Evolutionary conservation across 75 land plant genomes (phyloP), one percentile per base, ranked within the genome.

Genomic region (Sequoia sempervirens): DNA sequence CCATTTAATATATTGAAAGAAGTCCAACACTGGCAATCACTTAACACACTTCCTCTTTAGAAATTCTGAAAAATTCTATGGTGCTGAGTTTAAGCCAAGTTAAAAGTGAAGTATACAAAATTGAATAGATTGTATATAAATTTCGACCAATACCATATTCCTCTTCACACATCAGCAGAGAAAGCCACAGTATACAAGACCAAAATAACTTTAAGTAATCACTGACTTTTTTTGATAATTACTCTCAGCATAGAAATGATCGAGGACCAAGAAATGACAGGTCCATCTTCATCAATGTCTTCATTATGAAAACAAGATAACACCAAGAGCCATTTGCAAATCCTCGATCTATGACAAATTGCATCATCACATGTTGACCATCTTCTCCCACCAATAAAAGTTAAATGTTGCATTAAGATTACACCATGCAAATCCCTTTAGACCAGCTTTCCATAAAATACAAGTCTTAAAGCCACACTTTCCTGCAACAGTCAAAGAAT

Each of bases 251-350:
- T 76, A 41, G 10, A 8, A 76, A 37, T 43, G 28, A 8, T 43
- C 47, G 11, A 45, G 50, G 47, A 43, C 52, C 10, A 78, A 10
- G 41, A 78, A 45, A 78, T n/a, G n/a, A 78, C 12, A 45, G 14
- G 46, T n/a, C 80, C 80, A 45, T 78, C 80, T 78, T 78, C 30
- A 20, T 45, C 30, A 28, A 78, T 45, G 46, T 78, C 80, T 78
- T 78, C 5, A n/a, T 78, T 78, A 78, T 43, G 80, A 78, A 78
- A 78, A 43, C 50, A 45, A 10, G 30, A 45, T 15, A 45, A 45
- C 26, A 78, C 45, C 80, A 78, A 45, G 80, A 78, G 52, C 80
- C 80, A 78, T 78, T n/a, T 43, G 50, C 52, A 45, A 78, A 78
- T 45, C 28, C 30, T 45, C 52, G 3, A 0, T 45, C 47, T 45